Percentiles rank a stretch among this genome's conserved stretches.
Evolutionary conservation across 2,329 filamentous ascomycete genomes (phyloP).

Genomic region (Lachnellula occidentalis): DNA sequence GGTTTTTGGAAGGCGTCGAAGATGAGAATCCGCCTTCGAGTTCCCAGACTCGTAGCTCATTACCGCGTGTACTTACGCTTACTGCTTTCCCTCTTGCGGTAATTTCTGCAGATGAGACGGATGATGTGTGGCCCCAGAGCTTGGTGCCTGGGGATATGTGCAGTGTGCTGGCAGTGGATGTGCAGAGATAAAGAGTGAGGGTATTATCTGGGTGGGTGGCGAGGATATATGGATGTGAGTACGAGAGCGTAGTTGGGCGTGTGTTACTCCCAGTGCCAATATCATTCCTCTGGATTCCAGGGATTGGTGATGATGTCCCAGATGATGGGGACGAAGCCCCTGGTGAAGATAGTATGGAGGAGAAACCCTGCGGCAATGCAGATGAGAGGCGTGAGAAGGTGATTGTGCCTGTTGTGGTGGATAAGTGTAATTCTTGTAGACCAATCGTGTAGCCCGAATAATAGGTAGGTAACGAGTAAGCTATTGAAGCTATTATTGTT

Average conservation of each 20-base stretch:
- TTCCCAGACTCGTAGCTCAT: slow-evolving; percentile 62
- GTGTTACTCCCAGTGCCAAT: slow-evolving; percentile 3
- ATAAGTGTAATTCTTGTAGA: slow-evolving; percentile 79
- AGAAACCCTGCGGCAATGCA: slow-evolving; percentile 43
- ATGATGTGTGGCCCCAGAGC: slow-evolving; percentile 69
- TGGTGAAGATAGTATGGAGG: slow-evolving; percentile 30
- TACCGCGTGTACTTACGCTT: slow-evolving; percentile 57
- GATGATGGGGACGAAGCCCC: slow-evolving; percentile 6
- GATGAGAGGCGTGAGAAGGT: slow-evolving; percentile 44
- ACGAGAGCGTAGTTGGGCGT: slow-evolving; percentile 31
- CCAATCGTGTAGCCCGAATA: slow-evolving; percentile 81
- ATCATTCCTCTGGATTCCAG: slow-evolving; percentile 25
- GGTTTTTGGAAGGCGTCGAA: background rate
- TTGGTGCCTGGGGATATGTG: slow-evolving; percentile 55
- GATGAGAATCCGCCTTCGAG: slow-evolving; percentile 50
- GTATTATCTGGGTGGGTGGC: slow-evolving; percentile 68
- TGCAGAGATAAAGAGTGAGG: slow-evolving; percentile 62
- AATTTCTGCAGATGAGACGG: slow-evolving; percentile 63
- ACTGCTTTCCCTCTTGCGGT: slow-evolving; percentile 64
- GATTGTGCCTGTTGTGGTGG: slow-evolving; percentile 27
- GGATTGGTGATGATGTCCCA: slow-evolving; percentile 35
- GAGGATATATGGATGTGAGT: slow-evolving; percentile 63
- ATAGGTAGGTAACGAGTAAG: slow-evolving; percentile 74
- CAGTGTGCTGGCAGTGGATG: slow-evolving; percentile 50
- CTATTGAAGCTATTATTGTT: slow-evolving; percentile 73